Evolutionary conservation across 768 basidiomycete genomes (phyloP).

Genomic region (Suillus alpinus): DNA sequence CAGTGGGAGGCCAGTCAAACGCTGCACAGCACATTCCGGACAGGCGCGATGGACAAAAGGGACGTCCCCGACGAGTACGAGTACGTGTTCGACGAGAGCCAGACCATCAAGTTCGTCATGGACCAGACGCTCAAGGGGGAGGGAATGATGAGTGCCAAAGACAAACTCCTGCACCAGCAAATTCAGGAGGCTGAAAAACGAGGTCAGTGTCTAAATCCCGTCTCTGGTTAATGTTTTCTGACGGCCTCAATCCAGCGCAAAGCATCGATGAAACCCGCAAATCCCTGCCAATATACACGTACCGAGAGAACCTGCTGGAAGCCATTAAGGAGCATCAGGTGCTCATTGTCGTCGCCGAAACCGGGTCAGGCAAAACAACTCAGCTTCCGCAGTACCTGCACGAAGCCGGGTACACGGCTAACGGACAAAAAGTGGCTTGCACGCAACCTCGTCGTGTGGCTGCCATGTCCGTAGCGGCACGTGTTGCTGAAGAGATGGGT

Average conservation of each 20-base stretch:
- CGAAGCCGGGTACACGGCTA: conserved; percentile 91
- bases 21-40: conserved; percentile 82
- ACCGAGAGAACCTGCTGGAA: conserved; percentile 82
- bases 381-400: conserved; percentile 98
- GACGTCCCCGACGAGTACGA: conserved; percentile 86
- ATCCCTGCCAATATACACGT: conserved; percentile 87
- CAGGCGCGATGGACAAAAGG: conserved; percentile 87
- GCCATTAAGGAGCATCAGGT: conserved; percentile 92
- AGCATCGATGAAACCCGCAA: conserved; percentile 93
- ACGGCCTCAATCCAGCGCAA: conserved; percentile 49
- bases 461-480: conserved; percentile 98
- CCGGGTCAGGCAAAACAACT: conserved; percentile 98
- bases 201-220: conserved; percentile 47
- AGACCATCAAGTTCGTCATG: conserved; percentile 94
- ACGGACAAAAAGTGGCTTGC: conserved; percentile 84
- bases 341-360: conserved; percentile 96
- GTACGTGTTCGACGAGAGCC: conserved; percentile 97
- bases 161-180: conserved; percentile 79
- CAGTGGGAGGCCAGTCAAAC: conserved; percentile 97
- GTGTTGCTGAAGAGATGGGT: conserved; percentile 99
- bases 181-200: conserved; percentile 90
- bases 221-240: conserved; percentile 1
- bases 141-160: conserved; percentile 74
- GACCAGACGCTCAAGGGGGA: conserved; percentile 70
- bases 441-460: conserved; percentile 98